Conservation (phyloP, 2,329 filamentous ascomycete genomes). For the Colletotrichum sp. region DNA sequence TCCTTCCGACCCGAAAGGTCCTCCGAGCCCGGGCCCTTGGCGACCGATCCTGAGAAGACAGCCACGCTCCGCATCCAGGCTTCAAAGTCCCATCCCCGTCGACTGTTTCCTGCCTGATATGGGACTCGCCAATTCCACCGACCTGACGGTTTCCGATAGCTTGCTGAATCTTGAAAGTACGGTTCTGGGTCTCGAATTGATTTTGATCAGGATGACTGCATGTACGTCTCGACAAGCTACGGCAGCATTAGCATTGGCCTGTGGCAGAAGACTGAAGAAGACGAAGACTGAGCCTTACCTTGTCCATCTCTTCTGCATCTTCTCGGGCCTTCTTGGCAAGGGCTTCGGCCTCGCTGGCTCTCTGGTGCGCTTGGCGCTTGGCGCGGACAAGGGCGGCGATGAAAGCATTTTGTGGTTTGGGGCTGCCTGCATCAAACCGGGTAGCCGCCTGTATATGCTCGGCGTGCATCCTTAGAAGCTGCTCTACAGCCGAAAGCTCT, state of each 20-base stretch:
- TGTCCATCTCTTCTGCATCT: neutral
- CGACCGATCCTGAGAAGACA: neutral
- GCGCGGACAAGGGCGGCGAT: neutral
- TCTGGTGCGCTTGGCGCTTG: neutral
- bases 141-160: neutral
- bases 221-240: neutral
- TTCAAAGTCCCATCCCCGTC: neutral
- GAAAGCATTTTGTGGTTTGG: neutral
- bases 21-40: neutral
- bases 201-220: neutral
- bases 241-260: neutral
- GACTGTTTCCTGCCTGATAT: neutral
- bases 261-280: neutral
- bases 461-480: neutral
- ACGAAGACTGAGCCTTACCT: neutral
- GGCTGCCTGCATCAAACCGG: neutral
- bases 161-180: neutral
- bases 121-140: neutral
- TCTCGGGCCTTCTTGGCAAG: neutral
- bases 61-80: neutral
- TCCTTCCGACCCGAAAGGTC: neutral
- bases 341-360: neutral
- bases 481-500: neutral
- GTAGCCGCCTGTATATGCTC: neutral
- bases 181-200: neutral